Evolutionary conservation across 2,329 filamentous ascomycete genomes (phyloP).

Genomic region (Ambrosiella xylebori): DNA sequence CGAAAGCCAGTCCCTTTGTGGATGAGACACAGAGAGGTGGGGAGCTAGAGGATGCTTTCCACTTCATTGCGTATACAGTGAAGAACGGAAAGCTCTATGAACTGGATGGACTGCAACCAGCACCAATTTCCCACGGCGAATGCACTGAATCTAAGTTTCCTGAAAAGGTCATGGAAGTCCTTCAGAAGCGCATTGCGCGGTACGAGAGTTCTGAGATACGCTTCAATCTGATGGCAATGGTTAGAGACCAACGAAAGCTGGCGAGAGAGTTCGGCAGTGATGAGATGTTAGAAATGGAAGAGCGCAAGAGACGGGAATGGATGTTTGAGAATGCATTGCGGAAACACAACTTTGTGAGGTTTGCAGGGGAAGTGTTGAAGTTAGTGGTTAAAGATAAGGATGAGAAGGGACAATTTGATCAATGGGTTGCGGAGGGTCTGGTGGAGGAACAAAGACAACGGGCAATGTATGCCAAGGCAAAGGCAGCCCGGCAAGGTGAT

Average conservation of each 20-base stretch:
- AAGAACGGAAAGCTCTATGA: constrained; percentile 74
- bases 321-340: constrained; percentile 86
- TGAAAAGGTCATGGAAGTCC: constrained; percentile 64
- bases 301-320: constrained; percentile 73
- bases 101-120: constrained; percentile 83
- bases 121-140: constrained; percentile 72
- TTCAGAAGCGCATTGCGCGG: constrained; percentile 65
- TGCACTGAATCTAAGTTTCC: constrained; percentile 60
- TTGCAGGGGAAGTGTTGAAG: constrained; percentile 79
- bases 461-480: constrained; percentile 20
- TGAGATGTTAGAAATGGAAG: constrained; percentile 62
- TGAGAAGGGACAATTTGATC: constrained; percentile 40
- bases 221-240: constrained; percentile 91
- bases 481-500: constrained; percentile 22
- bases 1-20: constrained; percentile 72
- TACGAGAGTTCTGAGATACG: constrained; percentile 80
- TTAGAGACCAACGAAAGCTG: constrained; percentile 59
- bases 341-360: constrained; percentile 90
- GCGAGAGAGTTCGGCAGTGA: constrained; percentile 69
- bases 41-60: constrained; percentile 76
- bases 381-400: constrained; percentile 65
- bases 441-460: constrained; percentile 20
- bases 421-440: constrained; percentile 40
- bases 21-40: constrained; percentile 68
- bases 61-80: constrained; percentile 90